Evolutionary conservation across 2,329 filamentous ascomycete species (phyloP).

Genomic region (Fulvia fulva): DNA sequence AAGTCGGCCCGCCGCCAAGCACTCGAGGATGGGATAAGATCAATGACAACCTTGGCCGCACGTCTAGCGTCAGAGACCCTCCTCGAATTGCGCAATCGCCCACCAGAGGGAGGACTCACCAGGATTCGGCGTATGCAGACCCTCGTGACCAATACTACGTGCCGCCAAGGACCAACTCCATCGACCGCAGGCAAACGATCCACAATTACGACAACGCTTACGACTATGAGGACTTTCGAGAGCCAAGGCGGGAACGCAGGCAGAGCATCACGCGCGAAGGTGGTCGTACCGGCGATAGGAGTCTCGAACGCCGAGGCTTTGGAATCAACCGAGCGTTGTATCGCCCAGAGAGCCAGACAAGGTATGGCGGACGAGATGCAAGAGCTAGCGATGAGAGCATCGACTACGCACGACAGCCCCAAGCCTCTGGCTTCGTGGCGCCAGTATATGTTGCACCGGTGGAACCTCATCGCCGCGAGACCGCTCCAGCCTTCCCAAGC

Average conservation of each 20-base stretch:
- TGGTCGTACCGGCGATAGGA: slow-evolving; percentile 36
- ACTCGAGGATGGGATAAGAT: slow-evolving; percentile 70
- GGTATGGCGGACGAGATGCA: slow-evolving; percentile 29
- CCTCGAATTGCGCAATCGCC: slow-evolving; percentile 26
- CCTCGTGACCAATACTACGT: slow-evolving; percentile 38
- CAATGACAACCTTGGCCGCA: slow-evolving; percentile 45
- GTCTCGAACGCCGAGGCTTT: slow-evolving; percentile 46
- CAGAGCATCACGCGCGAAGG: slow-evolving; percentile 35
- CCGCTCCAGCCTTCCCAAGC: slow-evolving; percentile 20
- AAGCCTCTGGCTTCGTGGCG: slow-evolving; percentile 28
- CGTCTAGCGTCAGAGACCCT: slow-evolving; percentile 44
- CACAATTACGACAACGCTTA: slow-evolving; percentile 46
- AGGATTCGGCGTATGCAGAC: slow-evolving; percentile 23
- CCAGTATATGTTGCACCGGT: slow-evolving; percentile 4
- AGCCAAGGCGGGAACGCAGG: slow-evolving; percentile 35
- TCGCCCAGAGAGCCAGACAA: slow-evolving; percentile 21
- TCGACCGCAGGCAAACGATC: slow-evolving; percentile 42
- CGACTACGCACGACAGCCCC: slow-evolving; percentile 33
- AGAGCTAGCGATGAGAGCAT: slow-evolving; percentile 40
- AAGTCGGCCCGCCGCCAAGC: slow-evolving; percentile 58
- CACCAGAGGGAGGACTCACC: slow-evolving; percentile 24
- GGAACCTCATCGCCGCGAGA: slow-evolving; percentile 27
- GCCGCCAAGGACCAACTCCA: slow-evolving; percentile 33
- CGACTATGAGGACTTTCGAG: slow-evolving; percentile 42
- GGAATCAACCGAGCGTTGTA: slow-evolving; percentile 36